These are phyloP conservation scores for Cutaneotrichosporon spelunceum DNA, from an alignment of 1,284 basidiomycete species.

Conservation along the genomic window DNA sequence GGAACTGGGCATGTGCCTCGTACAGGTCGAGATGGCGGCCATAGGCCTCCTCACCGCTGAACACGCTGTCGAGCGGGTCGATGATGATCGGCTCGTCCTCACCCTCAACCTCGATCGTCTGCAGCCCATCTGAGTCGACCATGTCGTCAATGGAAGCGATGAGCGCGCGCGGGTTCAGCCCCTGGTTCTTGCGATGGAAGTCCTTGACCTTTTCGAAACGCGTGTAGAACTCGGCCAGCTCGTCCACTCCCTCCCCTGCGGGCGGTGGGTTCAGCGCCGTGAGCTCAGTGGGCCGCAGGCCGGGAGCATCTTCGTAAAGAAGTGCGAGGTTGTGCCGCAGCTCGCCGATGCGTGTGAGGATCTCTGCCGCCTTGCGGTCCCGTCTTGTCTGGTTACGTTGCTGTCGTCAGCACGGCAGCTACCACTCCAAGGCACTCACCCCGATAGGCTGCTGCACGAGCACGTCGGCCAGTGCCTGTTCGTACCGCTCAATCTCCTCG, in stretches of 20 bases:
- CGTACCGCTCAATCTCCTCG: conserved; percentile 91
- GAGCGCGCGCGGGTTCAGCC: conserved; percentile 72
- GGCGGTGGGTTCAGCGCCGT: conserved; percentile 53
- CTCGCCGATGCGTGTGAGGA: conserved; percentile 74
- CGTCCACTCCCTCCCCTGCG: conserved; percentile 57
- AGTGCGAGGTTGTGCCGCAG: conserved; percentile 64
- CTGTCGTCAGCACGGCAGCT: conserved; percentile 25
- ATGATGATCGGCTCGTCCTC: conserved; percentile 61
- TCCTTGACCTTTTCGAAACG: conserved; percentile 92
- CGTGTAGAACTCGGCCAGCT: conserved; percentile 89
- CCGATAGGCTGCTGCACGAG: conserved; percentile 52
- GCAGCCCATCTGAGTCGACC: conserved; percentile 50
- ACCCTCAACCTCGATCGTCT: conserved; percentile 58
- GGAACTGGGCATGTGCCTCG: conserved; percentile 78
- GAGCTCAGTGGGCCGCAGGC: conserved; percentile 52
- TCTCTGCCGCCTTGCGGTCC: conserved; percentile 81
- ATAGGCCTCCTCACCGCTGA: conserved; percentile 92
- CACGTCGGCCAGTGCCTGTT: conserved; percentile 56
- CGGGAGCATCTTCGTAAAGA: conserved; percentile 70
- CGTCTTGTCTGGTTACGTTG: conserved; percentile 62
- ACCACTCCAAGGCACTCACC: conserved; percentile 34
- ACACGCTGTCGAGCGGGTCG: conserved; percentile 70
- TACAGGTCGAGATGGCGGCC: conserved; percentile 95
- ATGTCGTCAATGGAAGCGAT: conserved; percentile 76
- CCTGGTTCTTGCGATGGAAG: conserved; percentile 92